These are phyloP conservation scores for Diospyros kaki DNA, from an alignment of 148 eudicot genomes.

Conservation along the genomic window DNA sequence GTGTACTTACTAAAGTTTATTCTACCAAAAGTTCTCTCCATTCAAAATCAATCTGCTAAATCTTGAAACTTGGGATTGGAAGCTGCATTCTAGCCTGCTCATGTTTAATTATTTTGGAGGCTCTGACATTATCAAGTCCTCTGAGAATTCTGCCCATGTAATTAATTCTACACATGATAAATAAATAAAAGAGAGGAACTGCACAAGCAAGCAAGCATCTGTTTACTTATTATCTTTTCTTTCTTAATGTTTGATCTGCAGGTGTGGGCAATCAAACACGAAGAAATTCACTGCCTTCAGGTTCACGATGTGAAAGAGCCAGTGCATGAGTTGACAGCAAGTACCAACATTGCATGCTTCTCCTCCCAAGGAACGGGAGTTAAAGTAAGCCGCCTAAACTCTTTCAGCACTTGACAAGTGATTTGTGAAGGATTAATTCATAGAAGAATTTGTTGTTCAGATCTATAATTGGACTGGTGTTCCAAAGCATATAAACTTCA, in stretches of 20 bases:
- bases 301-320: conserved; percentile 53
- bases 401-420: background rate
- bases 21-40: no score
- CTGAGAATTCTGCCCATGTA: no score
- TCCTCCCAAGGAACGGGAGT: conserved; percentile 46
- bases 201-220: no score
- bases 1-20: no score
- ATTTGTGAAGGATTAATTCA: background rate
- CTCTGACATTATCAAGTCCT: no score
- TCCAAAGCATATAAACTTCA: conserved; percentile 43
- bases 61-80: no score
- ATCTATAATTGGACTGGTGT: conserved; percentile 44
- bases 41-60: no score
- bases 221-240: no score
- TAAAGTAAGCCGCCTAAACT: conserved; percentile 21
- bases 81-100: no score
- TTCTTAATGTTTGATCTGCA: conserved; percentile 11
- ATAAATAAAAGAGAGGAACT: no score
- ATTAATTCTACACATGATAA: no score
- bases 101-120: no score
- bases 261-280: conserved; percentile 57
- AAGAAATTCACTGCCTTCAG: conserved; percentile 49
- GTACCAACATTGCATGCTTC: conserved; percentile 34
- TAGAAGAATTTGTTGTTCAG: conserved; percentile 17
- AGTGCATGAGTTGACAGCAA: conserved; percentile 35